Base-by-base conservation (phyloP, 148 eudicot genomes). In the Vaccinium corymbosum region DNA sequence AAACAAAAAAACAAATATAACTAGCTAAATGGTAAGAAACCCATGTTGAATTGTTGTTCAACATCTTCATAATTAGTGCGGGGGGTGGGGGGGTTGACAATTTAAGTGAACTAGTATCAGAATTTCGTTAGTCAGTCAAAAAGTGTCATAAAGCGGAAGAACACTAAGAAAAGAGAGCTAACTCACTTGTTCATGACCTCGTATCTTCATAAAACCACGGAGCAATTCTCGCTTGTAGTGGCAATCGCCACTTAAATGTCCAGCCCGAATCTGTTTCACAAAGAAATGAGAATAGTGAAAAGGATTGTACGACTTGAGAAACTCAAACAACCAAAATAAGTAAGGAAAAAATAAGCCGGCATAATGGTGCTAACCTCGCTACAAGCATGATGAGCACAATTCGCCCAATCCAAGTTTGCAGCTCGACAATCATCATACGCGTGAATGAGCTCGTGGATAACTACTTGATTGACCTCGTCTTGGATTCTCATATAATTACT, bases 331-430 rank as follows among this genome's bases (percentile, higher is more conserved):
- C 42, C 56, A 50, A 66, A 25, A 66, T 27, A 13, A 68, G 13
- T 73, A 46, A 72, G 22, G 48, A 80, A 35, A 35, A 12, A 75
- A 20, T 38, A 7, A 20, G 7, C 9, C 11, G 38, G 48, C 10
- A 77, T 35, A 74, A 46, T 55, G 50, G 59, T 59, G 72, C 86
- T 51, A 79, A 94, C 97, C 93, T 96, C 99, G 83, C 98, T 94
- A 87, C 99, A 96, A 79, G 95, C 98, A 90, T 93, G 97, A 85
- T 94, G 99, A 82, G 98, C 98, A 86, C 99, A 96, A 87, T 94
- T 87, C 29, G 89, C 1, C 99, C 98, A 96, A 79, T 94, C 91
- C 92, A 94, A 86, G 86, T 96, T 94, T 81, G 90, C 92, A 46
- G 94, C 95, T 20, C 94, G 93, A 88, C 99, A 96, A 12, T 96